Evolutionary conservation across 108 stramenopile genomes (phyloP), one percentile per base, ranked within the genome.

Genomic region (Pseudonitzschia pungens): DNA sequence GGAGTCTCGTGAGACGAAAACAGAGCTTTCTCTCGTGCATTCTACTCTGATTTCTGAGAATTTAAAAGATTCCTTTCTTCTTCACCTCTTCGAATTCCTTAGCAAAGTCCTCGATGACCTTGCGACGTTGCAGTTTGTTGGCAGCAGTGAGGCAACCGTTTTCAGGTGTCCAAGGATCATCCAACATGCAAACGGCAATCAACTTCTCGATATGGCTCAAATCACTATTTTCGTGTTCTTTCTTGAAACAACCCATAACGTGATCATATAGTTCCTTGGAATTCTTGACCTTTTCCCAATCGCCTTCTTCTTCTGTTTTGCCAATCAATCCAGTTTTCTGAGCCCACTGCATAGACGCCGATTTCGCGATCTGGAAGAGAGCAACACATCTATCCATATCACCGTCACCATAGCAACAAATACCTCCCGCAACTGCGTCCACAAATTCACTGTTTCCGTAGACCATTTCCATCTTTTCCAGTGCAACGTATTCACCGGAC

Each of bases 311-410:
- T 55, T 55, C 54, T 24, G 21, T 26, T 20, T 2, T 3, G 12
- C 54, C 54, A 22, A 55, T 24, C 40, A 92, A 27, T 21, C 89
- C 90, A 70, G 87, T 87, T 16, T 79, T 69, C 60, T 88, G 84
- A 26, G 88, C 89, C 89, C 90, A 92, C 58, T 86, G 85, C 85
- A 81, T 86, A 60, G 84, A 77, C 44, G 81, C 72, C 27, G 75
- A 68, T 44, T 81, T 71, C 48, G 80, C 86, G 48, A 90, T 72
- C 77, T 91, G 89, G 75, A 93, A 75, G 52, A 93, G 60, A 26
- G 90, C 92, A 45, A 93, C 84, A 33, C 90, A 89, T 45, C 92
- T 87, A 62, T 93, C 92, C 92, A 93, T 91, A n/a, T 93, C 92
- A 16, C 89, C 89, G 69, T 93, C 92, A 41, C 89, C 92, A 65